A percentile compares a stretch with the other conserved stretches of the same genome.
Evolutionary conservation across 1,284 basidiomycete species (phyloP).

Genomic region (Cryptococcus wingfieldii): DNA sequence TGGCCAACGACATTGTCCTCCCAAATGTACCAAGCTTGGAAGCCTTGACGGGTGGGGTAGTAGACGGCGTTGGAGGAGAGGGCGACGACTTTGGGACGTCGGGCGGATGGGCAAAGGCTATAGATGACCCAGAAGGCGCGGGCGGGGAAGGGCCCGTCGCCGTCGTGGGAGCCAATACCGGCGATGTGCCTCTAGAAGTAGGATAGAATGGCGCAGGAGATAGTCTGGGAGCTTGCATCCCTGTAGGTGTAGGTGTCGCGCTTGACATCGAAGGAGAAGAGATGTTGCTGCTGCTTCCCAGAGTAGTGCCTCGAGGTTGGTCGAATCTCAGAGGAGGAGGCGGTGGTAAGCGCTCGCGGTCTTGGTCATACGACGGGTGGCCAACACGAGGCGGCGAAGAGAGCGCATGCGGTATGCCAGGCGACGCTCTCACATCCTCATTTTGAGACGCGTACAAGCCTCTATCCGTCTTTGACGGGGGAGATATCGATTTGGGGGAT

Average conservation of each 20-base stretch:
- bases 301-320: not conserved
- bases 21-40: constrained; percentile 28
- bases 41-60: constrained; percentile 4
- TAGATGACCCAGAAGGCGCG: not conserved
- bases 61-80: not conserved
- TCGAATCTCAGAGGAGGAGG: constrained; percentile 10
- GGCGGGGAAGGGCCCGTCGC: not conserved
- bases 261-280: not conserved
- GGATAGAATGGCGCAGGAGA: not conserved
- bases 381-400: not conserved
- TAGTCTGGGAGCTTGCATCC: not conserved
- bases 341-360: constrained; percentile 3
- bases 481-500: not conserved
- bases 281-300: not conserved
- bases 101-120: constrained; percentile 17
- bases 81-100: not conserved
- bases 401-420: not conserved
- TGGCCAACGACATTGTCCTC: constrained; percentile 24
- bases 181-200: not conserved
- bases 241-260: not conserved
- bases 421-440: not conserved
- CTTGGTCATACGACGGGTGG: not conserved
- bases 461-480: not conserved
- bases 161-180: not conserved
- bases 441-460: not conserved